Evolutionary conservation across 78 protist species (phyloP).

Genomic region (Dictyostelium intermedium): DNA sequence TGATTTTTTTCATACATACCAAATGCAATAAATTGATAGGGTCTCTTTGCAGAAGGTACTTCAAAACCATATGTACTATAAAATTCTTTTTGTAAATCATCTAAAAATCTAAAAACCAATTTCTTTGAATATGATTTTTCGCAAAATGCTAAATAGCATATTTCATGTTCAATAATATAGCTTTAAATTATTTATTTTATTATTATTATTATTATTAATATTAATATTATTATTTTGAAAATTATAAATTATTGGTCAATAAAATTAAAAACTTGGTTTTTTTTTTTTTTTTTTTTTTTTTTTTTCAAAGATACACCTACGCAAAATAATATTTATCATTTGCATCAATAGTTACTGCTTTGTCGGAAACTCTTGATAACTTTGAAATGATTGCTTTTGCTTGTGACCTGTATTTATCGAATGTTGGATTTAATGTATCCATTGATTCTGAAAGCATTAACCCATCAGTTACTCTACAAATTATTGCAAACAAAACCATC

Average conservation of each 20-base stretch:
- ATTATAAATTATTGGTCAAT: neutral
- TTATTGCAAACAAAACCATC: constrained; percentile 80
- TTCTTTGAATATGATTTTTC: constrained; percentile 89
- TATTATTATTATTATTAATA: too few species aligned
- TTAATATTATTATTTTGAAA: neutral
- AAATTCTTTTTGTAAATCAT: constrained; percentile 87
- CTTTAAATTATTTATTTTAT: neutral
- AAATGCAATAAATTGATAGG: constrained; percentile 89
- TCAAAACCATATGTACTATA: constrained; percentile 67
- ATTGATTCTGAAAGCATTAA: constrained; percentile 81
- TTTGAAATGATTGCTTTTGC: constrained; percentile 61
- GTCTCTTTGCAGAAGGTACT: constrained; percentile 86
- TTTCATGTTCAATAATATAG: constrained; percentile 83
- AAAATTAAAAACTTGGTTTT: too few species aligned
- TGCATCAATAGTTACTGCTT: constrained; percentile 48
- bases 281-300: too few species aligned
- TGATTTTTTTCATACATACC: constrained; percentile 31
- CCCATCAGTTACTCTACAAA: constrained; percentile 74
- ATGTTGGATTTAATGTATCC: constrained; percentile 41
- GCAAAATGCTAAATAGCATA: constrained; percentile 84
- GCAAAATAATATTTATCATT: constrained; percentile 74
- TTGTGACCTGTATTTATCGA: constrained; percentile 67
- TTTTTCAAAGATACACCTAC: neutral
- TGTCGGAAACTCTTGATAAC: constrained; percentile 64
- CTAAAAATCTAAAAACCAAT: constrained; percentile 86